Conservation (phyloP, 208 protist genomes). For the Leishmania amazonensis region DNA sequence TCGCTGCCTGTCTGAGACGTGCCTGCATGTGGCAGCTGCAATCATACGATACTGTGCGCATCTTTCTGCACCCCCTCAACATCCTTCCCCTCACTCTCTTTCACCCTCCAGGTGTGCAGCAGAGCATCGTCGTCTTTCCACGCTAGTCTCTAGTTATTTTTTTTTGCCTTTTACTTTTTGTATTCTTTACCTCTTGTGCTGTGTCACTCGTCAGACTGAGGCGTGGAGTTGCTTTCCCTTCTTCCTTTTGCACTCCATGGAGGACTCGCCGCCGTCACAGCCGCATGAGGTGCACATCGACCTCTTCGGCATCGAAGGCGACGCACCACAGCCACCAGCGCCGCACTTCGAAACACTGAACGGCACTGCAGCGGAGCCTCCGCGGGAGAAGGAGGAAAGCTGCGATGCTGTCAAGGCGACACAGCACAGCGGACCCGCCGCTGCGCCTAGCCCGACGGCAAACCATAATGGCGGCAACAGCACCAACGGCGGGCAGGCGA, state of each 20-base stretch:
- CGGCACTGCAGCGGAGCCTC: neutral
- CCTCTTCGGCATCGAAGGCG: neutral
- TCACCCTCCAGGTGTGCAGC: neutral
- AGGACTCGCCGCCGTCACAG: neutral
- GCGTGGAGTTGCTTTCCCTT: neutral
- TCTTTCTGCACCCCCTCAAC: neutral
- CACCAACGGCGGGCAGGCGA: constrained; percentile 1
- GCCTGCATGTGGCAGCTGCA: neutral
- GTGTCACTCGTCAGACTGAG: neutral
- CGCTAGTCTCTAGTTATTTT: neutral
- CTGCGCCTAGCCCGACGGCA: neutral
- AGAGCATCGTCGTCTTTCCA: neutral
- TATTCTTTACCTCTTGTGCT: constrained; percentile 4
- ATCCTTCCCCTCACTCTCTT: neutral
- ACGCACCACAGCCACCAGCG: neutral
- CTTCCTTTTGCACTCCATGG: neutral
- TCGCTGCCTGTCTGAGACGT: neutral
- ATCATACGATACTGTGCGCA: neutral
- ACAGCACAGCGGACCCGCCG: neutral
- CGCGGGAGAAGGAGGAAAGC: neutral
- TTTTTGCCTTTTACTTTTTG: constrained; percentile 16
- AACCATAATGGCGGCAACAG: neutral
- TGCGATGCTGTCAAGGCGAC: neutral
- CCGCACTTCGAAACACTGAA: neutral
- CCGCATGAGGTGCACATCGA: neutral